Conservation (phyloP, 441 rosid species). For the Biscutella laevigata region DNA sequence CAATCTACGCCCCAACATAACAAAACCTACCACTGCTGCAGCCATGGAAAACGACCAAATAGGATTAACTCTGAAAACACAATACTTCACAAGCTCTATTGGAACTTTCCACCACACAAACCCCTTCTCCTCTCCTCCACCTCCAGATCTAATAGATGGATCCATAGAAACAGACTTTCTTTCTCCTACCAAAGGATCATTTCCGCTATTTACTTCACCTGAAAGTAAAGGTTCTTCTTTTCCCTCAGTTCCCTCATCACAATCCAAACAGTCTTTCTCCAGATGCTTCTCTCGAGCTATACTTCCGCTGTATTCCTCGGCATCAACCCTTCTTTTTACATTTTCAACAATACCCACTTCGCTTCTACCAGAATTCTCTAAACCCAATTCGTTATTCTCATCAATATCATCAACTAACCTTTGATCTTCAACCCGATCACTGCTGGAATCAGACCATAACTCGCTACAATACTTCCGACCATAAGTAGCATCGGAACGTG, state of each 20-base stretch:
- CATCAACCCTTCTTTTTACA: background rate
- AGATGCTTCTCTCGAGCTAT: slow-evolving; percentile 17
- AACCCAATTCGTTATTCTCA: slow-evolving; percentile 27
- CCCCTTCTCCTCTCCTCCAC: slow-evolving; percentile 31
- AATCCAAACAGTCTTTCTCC: slow-evolving; percentile 31
- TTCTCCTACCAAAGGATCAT: background rate
- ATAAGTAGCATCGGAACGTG: slow-evolving; percentile 36
- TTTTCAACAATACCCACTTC: slow-evolving; percentile 16
- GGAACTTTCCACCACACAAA: slow-evolving; percentile 80
- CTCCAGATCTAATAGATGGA: slow-evolving; percentile 20
- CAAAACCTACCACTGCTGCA: slow-evolving; percentile 74
- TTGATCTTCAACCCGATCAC: slow-evolving; percentile 60
- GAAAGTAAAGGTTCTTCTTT: slow-evolving; percentile 8
- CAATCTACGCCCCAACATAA: slow-evolving; percentile 64
- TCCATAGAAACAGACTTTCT: slow-evolving; percentile 22
- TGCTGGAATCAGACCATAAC: slow-evolving; percentile 70
- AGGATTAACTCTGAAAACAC: slow-evolving; percentile 67
- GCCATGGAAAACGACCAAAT: slow-evolving; percentile 82
- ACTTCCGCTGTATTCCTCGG: slow-evolving; percentile 15
- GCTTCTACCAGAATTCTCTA: slow-evolving; percentile 20
- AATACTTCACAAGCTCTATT: slow-evolving; percentile 55
- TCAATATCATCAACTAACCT: slow-evolving; percentile 29
- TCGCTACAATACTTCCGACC: slow-evolving; percentile 37
- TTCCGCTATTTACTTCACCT: background rate
- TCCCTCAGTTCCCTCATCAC: slow-evolving; percentile 30